Conservation (phyloP, 345 rosid species). For the Linum trigynum region DNA sequence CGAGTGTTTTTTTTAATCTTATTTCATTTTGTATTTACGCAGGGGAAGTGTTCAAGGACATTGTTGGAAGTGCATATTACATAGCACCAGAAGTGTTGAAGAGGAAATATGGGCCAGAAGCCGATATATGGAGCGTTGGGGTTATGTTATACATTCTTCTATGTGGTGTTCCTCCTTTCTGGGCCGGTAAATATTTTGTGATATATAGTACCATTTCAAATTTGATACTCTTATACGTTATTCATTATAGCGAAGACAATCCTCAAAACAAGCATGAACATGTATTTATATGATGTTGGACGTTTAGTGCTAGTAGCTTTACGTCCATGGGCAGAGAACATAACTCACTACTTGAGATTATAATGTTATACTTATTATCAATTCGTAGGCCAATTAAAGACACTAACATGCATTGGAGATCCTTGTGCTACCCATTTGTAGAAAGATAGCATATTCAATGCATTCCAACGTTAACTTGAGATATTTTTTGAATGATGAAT, state of each 20-base stretch:
- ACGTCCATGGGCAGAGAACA: no score
- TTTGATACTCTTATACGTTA: neutral
- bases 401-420: no score
- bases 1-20: neutral
- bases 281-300: no score
- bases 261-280: no score
- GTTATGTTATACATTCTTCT: conserved; percentile 4
- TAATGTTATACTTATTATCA: no score
- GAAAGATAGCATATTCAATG: neutral
- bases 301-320: no score
- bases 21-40: neutral
- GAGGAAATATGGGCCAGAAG: conserved; percentile 5
- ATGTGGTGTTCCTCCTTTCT: conserved; percentile 9
- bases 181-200: neutral
- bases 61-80: conserved; percentile 4
- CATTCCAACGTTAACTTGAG: neutral
- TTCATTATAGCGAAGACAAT: neutral
- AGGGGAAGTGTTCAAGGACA: conserved; percentile 5
- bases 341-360: no score
- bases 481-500: no score
- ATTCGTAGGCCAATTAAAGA: no score
- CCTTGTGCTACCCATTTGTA: no score
- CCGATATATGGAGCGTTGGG: conserved; percentile 4
- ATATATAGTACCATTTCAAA: neutral
- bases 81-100: conserved; percentile 6